Percentiles rank a stretch among this genome's conserved stretches.
These are phyloP conservation scores for Penicillium occitanis DNA, from an alignment of 2,329 filamentous ascomycete species.

Conservation along the genomic window DNA sequence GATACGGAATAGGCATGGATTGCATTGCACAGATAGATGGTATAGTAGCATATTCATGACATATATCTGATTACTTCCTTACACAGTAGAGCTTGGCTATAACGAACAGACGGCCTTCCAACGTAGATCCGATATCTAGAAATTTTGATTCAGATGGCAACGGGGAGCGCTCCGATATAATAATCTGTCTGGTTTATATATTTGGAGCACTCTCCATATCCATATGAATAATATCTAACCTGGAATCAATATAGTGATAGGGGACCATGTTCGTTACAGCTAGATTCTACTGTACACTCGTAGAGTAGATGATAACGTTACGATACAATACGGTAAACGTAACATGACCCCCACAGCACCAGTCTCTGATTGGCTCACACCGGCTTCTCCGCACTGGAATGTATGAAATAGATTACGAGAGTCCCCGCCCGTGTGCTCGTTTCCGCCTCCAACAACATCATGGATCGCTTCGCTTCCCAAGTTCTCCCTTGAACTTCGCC, in stretches of 20 bases:
- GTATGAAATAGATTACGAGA: constrained; percentile 10
- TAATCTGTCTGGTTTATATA: no score
- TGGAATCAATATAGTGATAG: no score
- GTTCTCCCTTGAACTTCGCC: not conserved
- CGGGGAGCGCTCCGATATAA: no score
- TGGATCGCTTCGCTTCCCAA: constrained; percentile 5
- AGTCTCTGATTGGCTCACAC: not conserved
- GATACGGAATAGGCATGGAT: constrained; percentile 9
- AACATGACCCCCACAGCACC: not conserved
- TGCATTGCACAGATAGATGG: constrained; percentile 20
- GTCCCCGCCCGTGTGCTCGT: constrained; percentile 12
- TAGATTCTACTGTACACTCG: not conserved
- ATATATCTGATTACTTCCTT: constrained; percentile 9
- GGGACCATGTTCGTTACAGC: no score
- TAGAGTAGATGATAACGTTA: not conserved
- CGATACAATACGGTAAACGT: constrained; percentile 3
- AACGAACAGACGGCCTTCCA: no score
- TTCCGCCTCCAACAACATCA: constrained; percentile 8
- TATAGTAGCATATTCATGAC: constrained; percentile 19
- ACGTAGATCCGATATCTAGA: no score
- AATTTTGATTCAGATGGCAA: no score
- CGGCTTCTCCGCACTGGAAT: constrained; percentile 12
- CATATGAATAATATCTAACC: no score
- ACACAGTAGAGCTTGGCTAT: not conserved
- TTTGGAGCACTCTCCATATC: no score